Percentiles rank a stretch among this genome's conserved stretches.
These are phyloP conservation scores for Xanthoparmelia taractica DNA, from an alignment of 495 filamentous ascomycete genomes.

Conservation along the genomic window DNA sequence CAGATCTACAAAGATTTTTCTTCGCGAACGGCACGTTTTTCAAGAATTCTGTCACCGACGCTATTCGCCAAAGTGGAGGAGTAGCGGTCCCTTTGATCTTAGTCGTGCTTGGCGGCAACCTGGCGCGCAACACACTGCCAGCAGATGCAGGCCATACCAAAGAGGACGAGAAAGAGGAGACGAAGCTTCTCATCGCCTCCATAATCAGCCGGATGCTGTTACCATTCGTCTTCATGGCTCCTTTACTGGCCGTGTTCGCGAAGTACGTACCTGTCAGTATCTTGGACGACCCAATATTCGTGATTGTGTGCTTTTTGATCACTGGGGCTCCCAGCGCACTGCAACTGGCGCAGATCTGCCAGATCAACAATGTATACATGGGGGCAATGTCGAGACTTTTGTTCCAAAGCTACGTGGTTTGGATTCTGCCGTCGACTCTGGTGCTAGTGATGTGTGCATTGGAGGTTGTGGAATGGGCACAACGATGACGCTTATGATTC, in stretches of 20 bases:
- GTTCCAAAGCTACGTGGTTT: slow-evolving; percentile 96
- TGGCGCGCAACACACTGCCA: slow-evolving; percentile 67
- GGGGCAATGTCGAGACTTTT: slow-evolving; percentile 84
- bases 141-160: slow-evolving; percentile 49
- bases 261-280: slow-evolving; percentile 93
- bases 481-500: slow-evolving; percentile 3
- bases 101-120: slow-evolving; percentile 91
- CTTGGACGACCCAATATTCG: slow-evolving; percentile 93
- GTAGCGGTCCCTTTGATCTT: slow-evolving; percentile 93
- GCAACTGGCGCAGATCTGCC: slow-evolving; percentile 95
- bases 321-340: slow-evolving; percentile 90
- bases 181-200: slow-evolving; percentile 74
- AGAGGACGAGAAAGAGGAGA: slow-evolving; percentile 59
- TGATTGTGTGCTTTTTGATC: slow-evolving; percentile 93
- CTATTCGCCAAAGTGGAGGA: slow-evolving; percentile 73
- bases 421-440: slow-evolving; percentile 92
- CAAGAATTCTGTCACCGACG: slow-evolving; percentile 84
- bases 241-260: slow-evolving; percentile 79
- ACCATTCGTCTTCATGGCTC: slow-evolving; percentile 86
- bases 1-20: slow-evolving; percentile 71
- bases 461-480: slow-evolving; percentile 88
- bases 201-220: slow-evolving; percentile 86
- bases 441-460: slow-evolving; percentile 84
- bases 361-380: slow-evolving; percentile 95
- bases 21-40: slow-evolving; percentile 86